phyloP scores from a whole-genome alignment of 257 asterid genomes.

The Lycium ferocissimum region DNA sequence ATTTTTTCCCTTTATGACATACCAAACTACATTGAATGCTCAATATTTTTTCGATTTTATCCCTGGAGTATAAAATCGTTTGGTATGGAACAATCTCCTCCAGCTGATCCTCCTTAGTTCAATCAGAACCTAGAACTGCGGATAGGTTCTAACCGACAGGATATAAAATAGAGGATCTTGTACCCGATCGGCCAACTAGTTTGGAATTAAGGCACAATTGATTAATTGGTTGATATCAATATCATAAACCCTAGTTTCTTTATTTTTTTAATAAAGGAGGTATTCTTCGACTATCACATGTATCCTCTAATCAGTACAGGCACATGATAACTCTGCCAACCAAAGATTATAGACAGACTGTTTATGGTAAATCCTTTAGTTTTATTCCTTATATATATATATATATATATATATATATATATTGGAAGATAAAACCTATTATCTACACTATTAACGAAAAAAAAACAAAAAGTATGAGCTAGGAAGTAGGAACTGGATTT shows the following conservation, averaged over 20 bases:
- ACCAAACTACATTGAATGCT: background rate
- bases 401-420: no score
- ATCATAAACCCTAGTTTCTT: background rate
- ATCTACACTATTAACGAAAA: background rate
- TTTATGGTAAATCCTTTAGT: background rate
- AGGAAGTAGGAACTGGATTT: background rate
- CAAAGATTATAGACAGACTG: background rate
- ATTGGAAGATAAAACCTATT: background rate
- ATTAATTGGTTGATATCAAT: background rate
- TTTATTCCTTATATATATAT: background rate
- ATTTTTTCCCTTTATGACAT: background rate
- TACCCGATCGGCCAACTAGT: background rate
- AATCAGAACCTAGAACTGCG: background rate
- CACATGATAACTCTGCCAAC: background rate
- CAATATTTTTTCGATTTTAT: background rate
- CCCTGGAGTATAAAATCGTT: background rate
- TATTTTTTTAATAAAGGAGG: background rate
- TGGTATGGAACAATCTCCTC: background rate
- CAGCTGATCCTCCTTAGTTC: background rate
- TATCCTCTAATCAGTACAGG: background rate
- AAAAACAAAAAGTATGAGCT: background rate
- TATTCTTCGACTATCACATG: background rate
- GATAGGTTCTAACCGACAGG: background rate
- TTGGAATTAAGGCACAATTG: background rate
- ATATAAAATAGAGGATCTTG: background rate